These are phyloP conservation scores for Tetracentron sinense DNA, from an alignment of 164 flowering plant species.

Conservation along the genomic window DNA sequence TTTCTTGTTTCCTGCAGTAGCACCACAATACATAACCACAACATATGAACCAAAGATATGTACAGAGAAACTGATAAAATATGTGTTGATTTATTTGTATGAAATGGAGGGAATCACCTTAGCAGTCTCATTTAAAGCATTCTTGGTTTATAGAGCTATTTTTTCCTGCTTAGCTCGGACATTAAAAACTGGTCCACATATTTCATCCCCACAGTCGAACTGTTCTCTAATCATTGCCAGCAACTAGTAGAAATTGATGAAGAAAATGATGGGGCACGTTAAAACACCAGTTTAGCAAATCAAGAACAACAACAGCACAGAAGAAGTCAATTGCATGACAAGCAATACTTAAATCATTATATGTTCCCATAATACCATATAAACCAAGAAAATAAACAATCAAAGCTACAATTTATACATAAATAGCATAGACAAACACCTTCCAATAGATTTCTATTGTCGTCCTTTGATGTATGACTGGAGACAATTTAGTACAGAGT, in stretches of 20 bases:
- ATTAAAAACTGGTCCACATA: constrained; percentile 93
- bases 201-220: constrained; percentile 95
- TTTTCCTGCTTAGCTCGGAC: constrained; percentile 72
- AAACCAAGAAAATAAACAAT: too few species aligned
- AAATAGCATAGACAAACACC: background rate
- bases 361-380: background rate
- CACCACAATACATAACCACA: background rate
- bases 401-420: background rate
- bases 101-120: constrained; percentile 47
- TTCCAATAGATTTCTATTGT: background rate
- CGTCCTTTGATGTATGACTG: too few species aligned
- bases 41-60: background rate
- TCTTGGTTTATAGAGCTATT: constrained; percentile 82
- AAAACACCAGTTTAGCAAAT: background rate
- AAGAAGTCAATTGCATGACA: background rate
- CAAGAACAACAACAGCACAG: background rate
- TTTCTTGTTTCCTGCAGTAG: background rate
- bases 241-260: constrained; percentile 36
- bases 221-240: constrained; percentile 98
- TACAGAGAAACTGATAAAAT: background rate
- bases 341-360: background rate
- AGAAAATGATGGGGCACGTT: constrained; percentile 9
- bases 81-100: too few species aligned
- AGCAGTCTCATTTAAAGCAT: constrained; percentile 81
- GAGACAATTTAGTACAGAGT: too few species aligned